Conservation (phyloP, 2,329 filamentous ascomycete genomes). For the Chaetomiaceae sp. region DNA sequence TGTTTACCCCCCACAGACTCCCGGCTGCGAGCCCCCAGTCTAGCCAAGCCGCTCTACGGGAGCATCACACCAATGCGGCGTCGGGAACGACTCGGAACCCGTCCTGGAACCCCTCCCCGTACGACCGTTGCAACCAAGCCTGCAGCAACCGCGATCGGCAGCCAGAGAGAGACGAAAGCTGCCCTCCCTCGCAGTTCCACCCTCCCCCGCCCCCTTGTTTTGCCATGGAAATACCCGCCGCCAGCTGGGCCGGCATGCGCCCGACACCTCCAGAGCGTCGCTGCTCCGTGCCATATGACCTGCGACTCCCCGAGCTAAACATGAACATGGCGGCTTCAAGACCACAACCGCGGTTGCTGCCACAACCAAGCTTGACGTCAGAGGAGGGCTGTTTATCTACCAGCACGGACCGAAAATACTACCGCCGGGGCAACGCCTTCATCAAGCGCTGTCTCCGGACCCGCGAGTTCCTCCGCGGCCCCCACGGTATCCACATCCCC, state of each 20-base stretch:
- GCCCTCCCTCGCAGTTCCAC: constrained; percentile 1
- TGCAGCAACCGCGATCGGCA: constrained; percentile 10
- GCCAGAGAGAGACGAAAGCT: constrained; percentile 3
- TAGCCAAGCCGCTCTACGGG: background rate
- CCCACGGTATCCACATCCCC: constrained; percentile 30
- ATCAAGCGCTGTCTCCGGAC: constrained; percentile 33
- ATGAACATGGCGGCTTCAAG: constrained; percentile 1
- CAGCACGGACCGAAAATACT: constrained; percentile 32
- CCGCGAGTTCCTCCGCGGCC: constrained; percentile 29
- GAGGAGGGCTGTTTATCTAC: constrained; percentile 28
- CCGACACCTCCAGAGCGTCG: background rate
- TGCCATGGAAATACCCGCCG: background rate
- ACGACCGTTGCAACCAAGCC: constrained; percentile 10
- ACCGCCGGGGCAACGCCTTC: constrained; percentile 27
- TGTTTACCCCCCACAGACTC: background rate
- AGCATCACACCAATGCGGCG: constrained; percentile 8
- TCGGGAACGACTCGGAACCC: constrained; percentile 8
- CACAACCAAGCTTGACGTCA: background rate
- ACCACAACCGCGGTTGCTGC: background rate
- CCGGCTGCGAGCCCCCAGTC: constrained; percentile 1
- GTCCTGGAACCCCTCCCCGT: background rate
- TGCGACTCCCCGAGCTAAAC: background rate
- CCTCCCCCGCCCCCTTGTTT: background rate
- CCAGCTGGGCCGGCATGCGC: background rate
- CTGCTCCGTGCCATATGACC: background rate